Evolutionary conservation across 2,329 filamentous ascomycete genomes (phyloP).

Genomic region (Colletotrichum trifolii): DNA sequence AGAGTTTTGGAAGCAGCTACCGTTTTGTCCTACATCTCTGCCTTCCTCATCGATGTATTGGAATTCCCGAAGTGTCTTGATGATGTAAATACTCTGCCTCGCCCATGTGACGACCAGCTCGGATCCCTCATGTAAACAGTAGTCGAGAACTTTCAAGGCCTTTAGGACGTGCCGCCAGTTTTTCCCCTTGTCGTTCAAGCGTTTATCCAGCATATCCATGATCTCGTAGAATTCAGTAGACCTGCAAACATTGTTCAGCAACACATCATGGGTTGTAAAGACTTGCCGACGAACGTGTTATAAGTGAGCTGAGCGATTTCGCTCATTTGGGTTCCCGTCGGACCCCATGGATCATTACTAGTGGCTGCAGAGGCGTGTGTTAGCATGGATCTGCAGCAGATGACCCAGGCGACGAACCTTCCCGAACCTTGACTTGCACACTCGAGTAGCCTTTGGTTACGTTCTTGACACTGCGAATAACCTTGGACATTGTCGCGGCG

Average conservation of each 20-base stretch:
- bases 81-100: conserved; percentile 97
- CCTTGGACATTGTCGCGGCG: conserved; percentile 82
- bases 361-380: conserved; percentile 73
- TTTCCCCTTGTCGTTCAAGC: conserved; percentile 98
- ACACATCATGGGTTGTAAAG: background rate
- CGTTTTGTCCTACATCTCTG: conserved; percentile 94
- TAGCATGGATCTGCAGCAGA: conserved; percentile 38
- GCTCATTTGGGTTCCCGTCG: conserved; percentile 97
- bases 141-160: conserved; percentile 96
- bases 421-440: conserved; percentile 97
- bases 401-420: conserved; percentile 69
- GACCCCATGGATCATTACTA: conserved; percentile 98
- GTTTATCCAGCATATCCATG: conserved; percentile 99
- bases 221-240: conserved; percentile 99
- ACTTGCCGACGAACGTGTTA: conserved; percentile 79
- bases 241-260: conserved; percentile 56
- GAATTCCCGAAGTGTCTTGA: conserved; percentile 97
- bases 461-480: conserved; percentile 98
- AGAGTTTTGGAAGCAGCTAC: conserved; percentile 60
- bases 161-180: conserved; percentile 99
- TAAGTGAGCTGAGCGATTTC: conserved; percentile 98
- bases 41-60: conserved; percentile 97
- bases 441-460: conserved; percentile 98
- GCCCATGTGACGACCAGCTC: conserved; percentile 98
- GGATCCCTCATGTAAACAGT: conserved; percentile 96